Percentiles rank a stretch among this genome's conserved stretches.
Conservation (phyloP, 441 rosid genomes). For the Jatropha multifida region DNA sequence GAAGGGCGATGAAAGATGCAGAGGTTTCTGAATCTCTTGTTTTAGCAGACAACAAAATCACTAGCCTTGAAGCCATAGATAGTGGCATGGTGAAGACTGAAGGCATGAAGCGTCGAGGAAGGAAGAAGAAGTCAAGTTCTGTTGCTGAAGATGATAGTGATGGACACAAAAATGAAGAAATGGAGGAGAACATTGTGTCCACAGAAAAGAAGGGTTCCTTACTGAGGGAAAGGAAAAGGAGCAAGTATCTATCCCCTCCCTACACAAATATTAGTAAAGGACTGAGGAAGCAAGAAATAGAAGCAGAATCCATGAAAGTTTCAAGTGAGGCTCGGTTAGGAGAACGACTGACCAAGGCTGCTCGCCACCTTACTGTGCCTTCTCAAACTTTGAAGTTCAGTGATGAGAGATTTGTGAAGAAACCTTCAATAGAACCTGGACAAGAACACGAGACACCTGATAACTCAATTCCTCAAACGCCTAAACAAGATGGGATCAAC, state of each 20-base stretch:
- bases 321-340: slow-evolving; percentile 32
- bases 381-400: not conserved
- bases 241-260: slow-evolving; percentile 83
- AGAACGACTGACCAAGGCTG: slow-evolving; percentile 32
- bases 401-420: slow-evolving; percentile 24
- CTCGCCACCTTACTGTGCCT: not conserved
- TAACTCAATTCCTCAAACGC: slow-evolving; percentile 16
- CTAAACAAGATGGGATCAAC: slow-evolving; percentile 26
- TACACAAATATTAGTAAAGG: slow-evolving; percentile 44
- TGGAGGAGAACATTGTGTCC: slow-evolving; percentile 15
- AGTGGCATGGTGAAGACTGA: slow-evolving; percentile 7
- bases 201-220: slow-evolving; percentile 28
- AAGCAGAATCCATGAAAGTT: slow-evolving; percentile 38
- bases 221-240: slow-evolving; percentile 78
- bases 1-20: slow-evolving; percentile 24
- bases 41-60: slow-evolving; percentile 20
- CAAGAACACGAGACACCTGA: slow-evolving; percentile 23
- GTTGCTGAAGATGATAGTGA: slow-evolving; percentile 17
- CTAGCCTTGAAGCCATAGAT: slow-evolving; percentile 25
- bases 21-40: slow-evolving; percentile 29
- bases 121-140: slow-evolving; percentile 27
- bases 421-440: slow-evolving; percentile 28
- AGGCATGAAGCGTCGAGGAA: slow-evolving; percentile 24
- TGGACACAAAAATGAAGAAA: slow-evolving; percentile 20
- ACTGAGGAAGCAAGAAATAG: slow-evolving; percentile 38